Percentiles rank a stretch among this genome's conserved stretches.
Evolutionary conservation across 2,329 filamentous ascomycete species (phyloP).

Genomic region (Anthostomella pinea): DNA sequence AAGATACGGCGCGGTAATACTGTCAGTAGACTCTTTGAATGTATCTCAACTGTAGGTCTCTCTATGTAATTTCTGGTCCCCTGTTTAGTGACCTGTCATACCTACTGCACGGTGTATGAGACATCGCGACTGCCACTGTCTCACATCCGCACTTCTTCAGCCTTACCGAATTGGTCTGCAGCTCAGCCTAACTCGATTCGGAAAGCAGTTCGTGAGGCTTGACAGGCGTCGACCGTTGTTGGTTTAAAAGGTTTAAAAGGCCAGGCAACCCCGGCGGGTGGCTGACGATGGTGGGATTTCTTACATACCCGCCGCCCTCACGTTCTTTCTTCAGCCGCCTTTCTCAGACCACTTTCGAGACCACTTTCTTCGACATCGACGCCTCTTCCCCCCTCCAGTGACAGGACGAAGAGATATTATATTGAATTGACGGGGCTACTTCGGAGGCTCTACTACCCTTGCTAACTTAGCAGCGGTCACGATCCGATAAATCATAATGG

Average conservation of each 20-base stretch:
- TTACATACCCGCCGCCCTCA: slow-evolving; percentile 17
- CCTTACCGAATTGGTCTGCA: neutral
- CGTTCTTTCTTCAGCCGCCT: slow-evolving; percentile 14
- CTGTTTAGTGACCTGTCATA: too few relatives aligned
- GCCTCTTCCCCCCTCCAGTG: too few relatives aligned
- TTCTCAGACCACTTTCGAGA: slow-evolving; percentile 14
- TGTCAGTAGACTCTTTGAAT: too few relatives aligned
- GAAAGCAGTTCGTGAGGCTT: slow-evolving; percentile 19
- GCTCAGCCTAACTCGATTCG: slow-evolving; percentile 12
- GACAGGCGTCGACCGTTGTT: slow-evolving; percentile 11
- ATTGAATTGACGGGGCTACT: slow-evolving; percentile 21
- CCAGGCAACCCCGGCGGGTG: too few relatives aligned
- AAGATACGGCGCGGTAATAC: too few relatives aligned
- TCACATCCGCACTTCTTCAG: neutral
- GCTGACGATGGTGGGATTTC: slow-evolving; percentile 7
- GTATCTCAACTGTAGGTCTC: too few relatives aligned
- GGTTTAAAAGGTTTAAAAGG: too few relatives aligned
- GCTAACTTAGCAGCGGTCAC: too few relatives aligned
- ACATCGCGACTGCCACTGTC: too few relatives aligned
- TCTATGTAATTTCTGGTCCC: neutral
- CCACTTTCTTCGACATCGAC: too few relatives aligned
- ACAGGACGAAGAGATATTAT: neutral
- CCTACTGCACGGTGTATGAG: too few relatives aligned
- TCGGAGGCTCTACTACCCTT: slow-evolving; percentile 24
- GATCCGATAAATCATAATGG: too few relatives aligned